Conservation (phyloP, 306 rosid species). For the Fragaria ananassa region DNA sequence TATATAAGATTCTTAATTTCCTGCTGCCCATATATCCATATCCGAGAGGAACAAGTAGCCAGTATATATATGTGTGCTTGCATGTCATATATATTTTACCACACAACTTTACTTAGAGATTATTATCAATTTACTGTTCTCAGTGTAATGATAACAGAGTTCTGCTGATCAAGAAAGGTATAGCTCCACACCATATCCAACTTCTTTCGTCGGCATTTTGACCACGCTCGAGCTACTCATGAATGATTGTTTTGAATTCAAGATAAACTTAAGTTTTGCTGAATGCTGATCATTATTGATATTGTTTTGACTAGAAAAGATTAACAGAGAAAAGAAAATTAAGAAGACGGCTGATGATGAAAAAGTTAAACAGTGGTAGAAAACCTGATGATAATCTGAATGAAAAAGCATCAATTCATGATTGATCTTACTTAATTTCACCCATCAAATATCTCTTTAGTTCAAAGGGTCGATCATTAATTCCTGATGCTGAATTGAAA, state of each 20-base stretch:
- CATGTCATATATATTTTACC: no score
- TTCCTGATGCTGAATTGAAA: constrained; percentile 14
- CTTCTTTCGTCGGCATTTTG: not conserved
- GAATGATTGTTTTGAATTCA: not conserved
- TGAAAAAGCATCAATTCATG: not conserved
- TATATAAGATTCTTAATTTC: not conserved
- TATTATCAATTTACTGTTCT: not conserved
- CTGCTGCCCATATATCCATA: not conserved
- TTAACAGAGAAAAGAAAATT: not conserved
- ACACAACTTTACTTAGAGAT: not conserved
- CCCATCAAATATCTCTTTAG: constrained; percentile 11
- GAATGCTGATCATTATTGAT: no score
- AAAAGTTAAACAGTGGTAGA: not conserved
- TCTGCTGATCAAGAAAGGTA: not conserved
- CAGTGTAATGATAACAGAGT: not conserved
- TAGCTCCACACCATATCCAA: not conserved
- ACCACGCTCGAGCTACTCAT: not conserved
- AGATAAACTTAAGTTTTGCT: not conserved
- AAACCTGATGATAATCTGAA: constrained; percentile 10
- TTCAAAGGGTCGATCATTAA: not conserved
- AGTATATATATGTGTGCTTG: no score
- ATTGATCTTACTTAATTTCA: constrained; percentile 3
- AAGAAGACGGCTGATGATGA: not conserved
- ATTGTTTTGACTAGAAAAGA: not conserved
- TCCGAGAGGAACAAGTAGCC: not conserved